Base-by-base conservation (phyloP, 2,329 filamentous ascomycete genomes). In the Aureobasidium subglaciale region DNA sequence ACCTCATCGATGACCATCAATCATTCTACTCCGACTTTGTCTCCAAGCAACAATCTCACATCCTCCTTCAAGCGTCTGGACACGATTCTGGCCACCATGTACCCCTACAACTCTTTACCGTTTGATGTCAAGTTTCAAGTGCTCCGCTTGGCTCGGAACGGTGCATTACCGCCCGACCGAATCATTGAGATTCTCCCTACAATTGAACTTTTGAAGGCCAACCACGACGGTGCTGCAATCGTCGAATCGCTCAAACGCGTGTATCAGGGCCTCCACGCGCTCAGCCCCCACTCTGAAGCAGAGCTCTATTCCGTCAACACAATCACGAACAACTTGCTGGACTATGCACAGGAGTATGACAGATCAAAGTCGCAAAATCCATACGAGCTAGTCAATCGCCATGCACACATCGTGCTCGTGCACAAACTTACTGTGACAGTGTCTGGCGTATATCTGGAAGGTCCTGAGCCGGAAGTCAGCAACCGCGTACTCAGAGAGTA, bases 401-500 rank as follows among this genome's bases (percentile, higher is more conserved):
- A 68, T 52, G 43, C 55, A 6, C 66, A 71, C 57, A 63, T 71
- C 56, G 67, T 67, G 9, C 59, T 71, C 2, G 61, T 72, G 7
- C 67, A 72, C 57, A 65, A 64, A 35, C 60, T 68, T 2, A 46
- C 65, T 1, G 59, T 73, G n/a, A 76, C 73, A 1, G 74, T 73
- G 2, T 67, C 69, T 1, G 70, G 70, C 6, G 56, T 62, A 37
- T 66, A 72, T 59, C 66, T 79, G 4, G 68, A 71, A 55, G 77
- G 77, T 0, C 76, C 77, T 3, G 71, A 73, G 18, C 71, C 79
- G 0, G 87, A 89, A 64, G 80, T 79, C 6, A 84, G 82, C 57
- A 90, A 90, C 63, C 76, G 86, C 4, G 81, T 91, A 3, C 71
- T 91, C 15, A 80, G 87, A n/a, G 81, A 81, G 59, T 88, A 84